Evolutionary conservation across 1,139 yeast genomes (phyloP).

Genomic region (Yamadazyma membranifaciens): DNA sequence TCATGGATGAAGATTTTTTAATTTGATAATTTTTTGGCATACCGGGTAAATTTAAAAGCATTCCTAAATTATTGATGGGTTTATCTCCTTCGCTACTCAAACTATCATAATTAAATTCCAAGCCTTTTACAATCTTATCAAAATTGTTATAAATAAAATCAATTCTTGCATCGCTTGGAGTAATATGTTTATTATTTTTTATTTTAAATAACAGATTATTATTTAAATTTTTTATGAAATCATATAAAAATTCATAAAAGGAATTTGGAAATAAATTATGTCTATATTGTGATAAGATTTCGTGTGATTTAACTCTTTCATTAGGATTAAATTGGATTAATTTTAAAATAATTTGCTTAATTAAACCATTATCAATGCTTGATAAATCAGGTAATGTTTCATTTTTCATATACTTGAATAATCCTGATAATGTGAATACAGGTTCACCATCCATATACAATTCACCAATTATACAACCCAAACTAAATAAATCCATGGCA

Average conservation of each 20-base stretch:
- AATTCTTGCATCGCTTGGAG: constrained; percentile 58
- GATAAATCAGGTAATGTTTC: constrained; percentile 65
- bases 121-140: constrained; percentile 46
- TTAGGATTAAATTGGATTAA: constrained; percentile 67
- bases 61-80: constrained; percentile 7
- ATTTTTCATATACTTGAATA: constrained; percentile 75
- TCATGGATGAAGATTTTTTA: constrained; percentile 26
- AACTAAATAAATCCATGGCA: constrained; percentile 83
- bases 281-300: constrained; percentile 50
- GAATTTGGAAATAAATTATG: constrained; percentile 63
- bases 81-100: not conserved
- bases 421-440: constrained; percentile 79
- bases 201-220: constrained; percentile 20
- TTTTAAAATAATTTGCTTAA: constrained; percentile 54
- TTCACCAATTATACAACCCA: constrained; percentile 93
- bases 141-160: constrained; percentile 57
- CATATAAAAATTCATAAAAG: constrained; percentile 70
- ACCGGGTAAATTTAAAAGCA: constrained; percentile 52
- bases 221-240: constrained; percentile 51
- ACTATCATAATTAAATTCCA: constrained; percentile 39
- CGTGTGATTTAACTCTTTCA: constrained; percentile 55
- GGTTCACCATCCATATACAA: constrained; percentile 84
- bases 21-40: constrained; percentile 43
- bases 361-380: constrained; percentile 47
- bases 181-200: constrained; percentile 21